phyloP scores from a whole-genome alignment of 129 eudicot species.

The Flaveria brownii region DNA sequence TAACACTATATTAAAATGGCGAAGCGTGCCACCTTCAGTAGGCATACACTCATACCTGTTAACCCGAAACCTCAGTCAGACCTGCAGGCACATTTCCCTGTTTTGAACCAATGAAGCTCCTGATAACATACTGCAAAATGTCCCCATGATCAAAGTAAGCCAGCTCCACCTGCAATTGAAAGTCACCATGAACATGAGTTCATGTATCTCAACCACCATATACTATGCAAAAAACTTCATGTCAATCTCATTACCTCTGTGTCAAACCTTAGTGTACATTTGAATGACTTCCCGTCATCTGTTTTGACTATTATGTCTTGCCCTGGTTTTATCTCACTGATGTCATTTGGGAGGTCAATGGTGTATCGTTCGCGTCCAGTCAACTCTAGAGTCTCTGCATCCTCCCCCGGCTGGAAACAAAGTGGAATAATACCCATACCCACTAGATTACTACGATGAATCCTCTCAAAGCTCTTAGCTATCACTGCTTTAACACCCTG shows the following conservation, averaged over 20 bases:
- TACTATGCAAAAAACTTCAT: background rate
- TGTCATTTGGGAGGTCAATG: slow-evolving; percentile 32
- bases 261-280: slow-evolving; percentile 32
- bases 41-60: no score
- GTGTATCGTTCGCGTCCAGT: slow-evolving; percentile 32
- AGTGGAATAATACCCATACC: slow-evolving; percentile 42
- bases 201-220: background rate
- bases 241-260: slow-evolving; percentile 24
- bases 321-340: slow-evolving; percentile 28
- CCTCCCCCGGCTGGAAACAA: slow-evolving; percentile 31
- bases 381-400: slow-evolving; percentile 31
- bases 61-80: no score
- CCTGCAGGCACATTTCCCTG: no score
- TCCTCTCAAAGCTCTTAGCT: slow-evolving; percentile 27
- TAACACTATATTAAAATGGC: no score
- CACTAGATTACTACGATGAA: slow-evolving; percentile 30
- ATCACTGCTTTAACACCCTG: slow-evolving; percentile 40
- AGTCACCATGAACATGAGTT: slow-evolving; percentile 15
- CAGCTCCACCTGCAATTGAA: slow-evolving; percentile 28
- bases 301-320: slow-evolving; percentile 31
- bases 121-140: slow-evolving; percentile 37
- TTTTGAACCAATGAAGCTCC: slow-evolving; percentile 5
- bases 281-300: slow-evolving; percentile 28
- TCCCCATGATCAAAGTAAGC: slow-evolving; percentile 41
- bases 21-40: no score